Evolutionary conservation across 345 rosid species (phyloP), one percentile per base, ranked within the genome.

Genomic region (Hibiscus tridactylites): DNA sequence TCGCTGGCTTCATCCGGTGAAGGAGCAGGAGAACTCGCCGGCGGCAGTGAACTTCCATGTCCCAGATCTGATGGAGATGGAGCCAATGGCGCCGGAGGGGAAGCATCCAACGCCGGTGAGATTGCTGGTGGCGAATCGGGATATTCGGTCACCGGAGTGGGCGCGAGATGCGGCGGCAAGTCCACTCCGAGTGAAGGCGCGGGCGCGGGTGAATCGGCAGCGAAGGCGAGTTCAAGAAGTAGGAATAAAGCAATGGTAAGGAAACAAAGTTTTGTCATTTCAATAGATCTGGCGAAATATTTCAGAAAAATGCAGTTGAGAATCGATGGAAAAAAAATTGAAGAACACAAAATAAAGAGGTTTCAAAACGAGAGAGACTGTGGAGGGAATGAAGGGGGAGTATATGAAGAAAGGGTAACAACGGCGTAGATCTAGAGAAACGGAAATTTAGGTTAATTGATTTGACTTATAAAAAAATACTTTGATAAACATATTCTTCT

Each of bases 1-100:
- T 81, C 83, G 70, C 75, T 57, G 28, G 67, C 77, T 3, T 68
- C 72, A 9, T 17, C 9, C 1, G 85, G 82, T 9, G 75, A 75
- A 16, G 96, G 84, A 0, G 76, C 28, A 2, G 83, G 85, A 31
- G 78, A 64, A 24, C 81, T 70, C 19, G 46, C 46, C 17, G 78
- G 37, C 7, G 61, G 10, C 9, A 39, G 10, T 39, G 44, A 39
- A 7, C 9, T 7, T 39, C 44, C 44, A 39, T 39, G 44, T 0
- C 70, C 31, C 1, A 63, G 70, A 63, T 72, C 75, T 26, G 81
- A 64, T 0, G 61, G 60, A 6, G 75, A 46, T 39, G 44, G 44
- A 39, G 44, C 44, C 44, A 39, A 39, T 7, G 44, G 44, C 44
- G 44, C 44, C 1, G 58, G 79, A 9, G 10, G 16, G 72, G 77